Conservation (phyloP, 352 stramenopile genomes). For the Phytopythium kandeliae region DNA sequence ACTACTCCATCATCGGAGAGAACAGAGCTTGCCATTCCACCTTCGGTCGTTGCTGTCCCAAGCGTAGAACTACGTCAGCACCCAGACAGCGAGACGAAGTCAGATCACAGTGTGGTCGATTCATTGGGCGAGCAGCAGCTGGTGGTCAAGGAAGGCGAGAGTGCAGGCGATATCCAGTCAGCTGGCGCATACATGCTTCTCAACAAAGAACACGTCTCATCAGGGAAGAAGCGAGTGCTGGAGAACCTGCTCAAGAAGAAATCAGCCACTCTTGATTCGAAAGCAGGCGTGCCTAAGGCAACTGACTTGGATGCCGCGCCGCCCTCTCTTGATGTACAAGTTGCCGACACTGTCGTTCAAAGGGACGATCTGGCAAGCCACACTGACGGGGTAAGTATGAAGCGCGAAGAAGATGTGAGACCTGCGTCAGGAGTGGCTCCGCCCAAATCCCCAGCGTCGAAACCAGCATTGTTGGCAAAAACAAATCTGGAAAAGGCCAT, state of each 20-base stretch:
- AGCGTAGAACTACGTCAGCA: not conserved
- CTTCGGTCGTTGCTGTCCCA: not conserved
- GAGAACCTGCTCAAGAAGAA: conserved; percentile 30
- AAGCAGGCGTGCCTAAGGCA: not conserved
- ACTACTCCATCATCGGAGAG: not conserved
- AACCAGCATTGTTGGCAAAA: conserved; percentile 10
- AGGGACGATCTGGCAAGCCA: not conserved
- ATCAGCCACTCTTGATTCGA: not conserved
- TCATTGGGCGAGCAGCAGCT: not conserved
- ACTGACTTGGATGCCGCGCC: not conserved
- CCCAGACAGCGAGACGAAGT: not conserved
- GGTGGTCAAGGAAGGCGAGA: not conserved
- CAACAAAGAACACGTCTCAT: conserved; percentile 20
- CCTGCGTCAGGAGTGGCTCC: not conserved
- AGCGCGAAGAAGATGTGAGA: not conserved
- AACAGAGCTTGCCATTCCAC: not conserved
- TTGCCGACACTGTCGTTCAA: not conserved
- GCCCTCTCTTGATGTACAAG: not conserved
- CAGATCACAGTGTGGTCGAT: not conserved
- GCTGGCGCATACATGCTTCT: conserved; percentile 41
- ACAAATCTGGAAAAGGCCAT: conserved; percentile 40
- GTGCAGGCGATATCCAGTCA: conserved; percentile 7
- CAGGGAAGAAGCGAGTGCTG: conserved; percentile 32
- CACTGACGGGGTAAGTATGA: not conserved
- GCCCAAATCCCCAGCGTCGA: conserved; percentile 8